These are phyloP conservation scores for Dimocarpus longan DNA, from an alignment of 345 rosid genomes.

Conservation along the genomic window DNA sequence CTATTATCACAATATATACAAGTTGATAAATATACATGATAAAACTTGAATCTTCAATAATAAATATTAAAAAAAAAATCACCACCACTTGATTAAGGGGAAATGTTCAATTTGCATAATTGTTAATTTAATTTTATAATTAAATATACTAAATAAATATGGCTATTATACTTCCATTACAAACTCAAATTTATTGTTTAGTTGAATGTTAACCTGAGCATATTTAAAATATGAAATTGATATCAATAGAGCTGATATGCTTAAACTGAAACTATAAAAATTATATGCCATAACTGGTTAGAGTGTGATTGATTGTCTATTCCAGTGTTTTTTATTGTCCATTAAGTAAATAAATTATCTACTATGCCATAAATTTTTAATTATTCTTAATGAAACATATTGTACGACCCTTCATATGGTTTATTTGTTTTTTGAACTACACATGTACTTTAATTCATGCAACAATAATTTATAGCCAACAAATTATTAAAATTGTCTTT, in stretches of 20 bases:
- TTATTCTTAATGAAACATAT: background rate
- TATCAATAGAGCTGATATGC: background rate
- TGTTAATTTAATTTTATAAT: too few species aligned
- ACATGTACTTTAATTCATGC: constrained; percentile 1
- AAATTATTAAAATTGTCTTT: constrained; percentile 11
- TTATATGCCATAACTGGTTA: too few species aligned
- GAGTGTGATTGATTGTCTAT: too few species aligned
- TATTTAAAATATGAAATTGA: too few species aligned
- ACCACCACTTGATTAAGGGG: too few species aligned
- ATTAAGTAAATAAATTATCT: background rate
- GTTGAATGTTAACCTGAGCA: background rate
- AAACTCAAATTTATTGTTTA: background rate
- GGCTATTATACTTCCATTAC: background rate
- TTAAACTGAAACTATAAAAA: background rate
- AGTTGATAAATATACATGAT: too few species aligned
- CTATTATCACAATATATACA: too few species aligned
- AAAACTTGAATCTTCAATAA: too few species aligned
- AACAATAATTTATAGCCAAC: constrained; percentile 10
- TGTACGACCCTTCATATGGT: background rate
- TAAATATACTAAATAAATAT: background rate
- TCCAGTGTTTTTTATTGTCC: background rate
- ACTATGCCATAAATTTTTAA: background rate
- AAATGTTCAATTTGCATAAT: too few species aligned
- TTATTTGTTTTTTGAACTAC: too few species aligned
- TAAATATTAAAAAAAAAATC: too few species aligned